Evolutionary conservation across 2,329 filamentous ascomycete species (phyloP), one percentile per base, ranked within the genome.

Genomic region (Neopestalotiopsis sp.): DNA sequence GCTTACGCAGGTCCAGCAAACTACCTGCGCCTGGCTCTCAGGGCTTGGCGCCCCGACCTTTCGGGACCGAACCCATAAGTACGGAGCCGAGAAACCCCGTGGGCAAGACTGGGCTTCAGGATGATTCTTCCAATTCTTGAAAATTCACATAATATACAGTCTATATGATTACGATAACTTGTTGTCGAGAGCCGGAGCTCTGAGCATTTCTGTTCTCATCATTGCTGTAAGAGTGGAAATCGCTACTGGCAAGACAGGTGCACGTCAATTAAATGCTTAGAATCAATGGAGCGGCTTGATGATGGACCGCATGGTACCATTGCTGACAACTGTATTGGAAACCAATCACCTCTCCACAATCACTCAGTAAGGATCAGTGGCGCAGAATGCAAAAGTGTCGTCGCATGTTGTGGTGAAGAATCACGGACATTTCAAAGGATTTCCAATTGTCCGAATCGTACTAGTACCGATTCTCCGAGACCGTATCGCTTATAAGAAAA

Each of bases 391-490:
- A n/a, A 24, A n/a, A 24, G 45, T 14, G 45, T 24, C 20, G 45
- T 53, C 45, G 45, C n/a, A 24, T 53, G 45, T 53, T 53, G 20
- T n/a, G 20, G 14, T 53, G n/a, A 9, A 38, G 34, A 53, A 53
- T 20, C 45, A 20, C 45, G 45, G 45, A 53, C 45, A 53, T 53
- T 53, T 53, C 14, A 53, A 20, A 10, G 34, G 34, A 38, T 7
- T 3, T 53, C 45, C 14, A 9, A n/a, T 53, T 53, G 45, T 53
- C 45, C 45, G 45, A 28, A 53, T 20, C 45, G 17, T 20, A 53
- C 45, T 53, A 53, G 45, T 53, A 53, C 45, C 9, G 45, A n/a
- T 53, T 53, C 45, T 53, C 45, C 45, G 45, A 53, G 45, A n/a
- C 45, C 45, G 45, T 53, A n/a, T n/a, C 17, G 17, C 45, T 24